phyloP scores from a whole-genome alignment of 306 rosid species.

The Rosa multiflora region DNA sequence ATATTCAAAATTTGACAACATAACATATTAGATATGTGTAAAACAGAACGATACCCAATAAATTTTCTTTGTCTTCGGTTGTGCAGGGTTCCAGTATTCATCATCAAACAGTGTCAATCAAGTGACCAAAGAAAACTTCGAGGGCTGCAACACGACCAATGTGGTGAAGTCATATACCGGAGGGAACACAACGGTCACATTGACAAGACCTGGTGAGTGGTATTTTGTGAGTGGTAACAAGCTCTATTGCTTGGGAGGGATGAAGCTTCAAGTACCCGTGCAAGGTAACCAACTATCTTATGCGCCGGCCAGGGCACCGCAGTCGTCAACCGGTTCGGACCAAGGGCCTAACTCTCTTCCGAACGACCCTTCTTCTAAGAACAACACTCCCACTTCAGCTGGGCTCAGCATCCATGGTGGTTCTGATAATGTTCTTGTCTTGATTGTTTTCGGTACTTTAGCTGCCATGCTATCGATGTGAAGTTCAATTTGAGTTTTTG shows the following conservation, averaged over 20 bases:
- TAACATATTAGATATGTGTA: background rate
- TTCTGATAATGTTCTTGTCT: background rate
- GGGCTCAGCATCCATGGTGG: conserved; percentile 21
- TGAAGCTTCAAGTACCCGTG: conserved; percentile 64
- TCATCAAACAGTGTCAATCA: conserved; percentile 58
- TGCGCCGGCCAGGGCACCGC: conserved; percentile 52
- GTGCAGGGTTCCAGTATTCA: conserved; percentile 72
- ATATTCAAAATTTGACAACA: background rate
- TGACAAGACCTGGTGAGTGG: conserved; percentile 58
- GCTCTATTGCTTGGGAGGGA: conserved; percentile 80
- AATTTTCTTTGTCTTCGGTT: rapidly evolving
- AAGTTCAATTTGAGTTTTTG: background rate
- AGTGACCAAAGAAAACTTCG: conserved; percentile 53
- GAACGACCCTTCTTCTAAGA: conserved; percentile 44
- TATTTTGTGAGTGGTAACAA: conserved; percentile 71
- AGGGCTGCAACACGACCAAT: conserved; percentile 68
- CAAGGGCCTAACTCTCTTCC: conserved; percentile 25
- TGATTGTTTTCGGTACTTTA: conserved; percentile 9
- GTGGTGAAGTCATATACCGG: conserved; percentile 37
- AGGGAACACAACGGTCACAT: conserved; percentile 70
- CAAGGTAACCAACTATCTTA: conserved; percentile 27
- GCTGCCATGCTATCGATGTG: conserved; percentile 13
- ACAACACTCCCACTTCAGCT: conserved; percentile 39
- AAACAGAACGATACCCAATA: background rate
- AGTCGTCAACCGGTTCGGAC: conserved; percentile 28